phyloP scores from a whole-genome alignment of 495 filamentous ascomycete species.

The Penicillium pulvis region DNA sequence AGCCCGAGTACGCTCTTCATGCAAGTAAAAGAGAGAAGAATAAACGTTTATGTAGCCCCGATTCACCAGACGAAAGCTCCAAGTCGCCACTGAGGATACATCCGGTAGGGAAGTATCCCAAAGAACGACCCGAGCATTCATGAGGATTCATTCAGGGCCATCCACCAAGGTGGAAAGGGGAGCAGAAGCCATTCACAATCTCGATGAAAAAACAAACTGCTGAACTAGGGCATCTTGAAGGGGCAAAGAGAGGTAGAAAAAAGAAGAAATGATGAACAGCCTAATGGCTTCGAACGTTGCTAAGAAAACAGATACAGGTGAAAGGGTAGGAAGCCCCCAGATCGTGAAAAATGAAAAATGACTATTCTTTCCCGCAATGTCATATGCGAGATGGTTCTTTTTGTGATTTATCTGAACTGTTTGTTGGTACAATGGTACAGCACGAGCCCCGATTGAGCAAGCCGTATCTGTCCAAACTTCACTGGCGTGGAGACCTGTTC shows the following conservation, averaged over 20 bases:
- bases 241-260: slow-evolving; percentile 6
- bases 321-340: slow-evolving; percentile 33
- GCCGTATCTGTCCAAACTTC: slow-evolving; percentile 27
- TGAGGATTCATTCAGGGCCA: slow-evolving; percentile 22
- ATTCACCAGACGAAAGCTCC: slow-evolving; percentile 2
- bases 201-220: slow-evolving; percentile 12
- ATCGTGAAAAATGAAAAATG: slow-evolving; percentile 40
- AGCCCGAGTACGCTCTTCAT: slow-evolving; percentile 36
- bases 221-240: slow-evolving; percentile 17
- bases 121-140: not conserved
- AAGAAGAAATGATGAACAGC: slow-evolving; percentile 21
- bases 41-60: slow-evolving; percentile 16
- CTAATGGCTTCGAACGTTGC: slow-evolving; percentile 26
- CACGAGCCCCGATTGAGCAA: slow-evolving; percentile 25
- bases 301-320: slow-evolving; percentile 33
- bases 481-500: slow-evolving; percentile 54
- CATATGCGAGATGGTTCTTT: slow-evolving; percentile 44
- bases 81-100: not conserved
- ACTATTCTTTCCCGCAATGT: slow-evolving; percentile 46
- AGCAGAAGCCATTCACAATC: slow-evolving; percentile 31
- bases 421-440: slow-evolving; percentile 48
- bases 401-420: slow-evolving; percentile 37
- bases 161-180: slow-evolving; percentile 20
- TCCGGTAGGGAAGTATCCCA: not conserved
- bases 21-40: slow-evolving; percentile 34